Evolutionary conservation across 2,329 filamentous ascomycete species (phyloP).

Genomic region (Kalmusia sp.): DNA sequence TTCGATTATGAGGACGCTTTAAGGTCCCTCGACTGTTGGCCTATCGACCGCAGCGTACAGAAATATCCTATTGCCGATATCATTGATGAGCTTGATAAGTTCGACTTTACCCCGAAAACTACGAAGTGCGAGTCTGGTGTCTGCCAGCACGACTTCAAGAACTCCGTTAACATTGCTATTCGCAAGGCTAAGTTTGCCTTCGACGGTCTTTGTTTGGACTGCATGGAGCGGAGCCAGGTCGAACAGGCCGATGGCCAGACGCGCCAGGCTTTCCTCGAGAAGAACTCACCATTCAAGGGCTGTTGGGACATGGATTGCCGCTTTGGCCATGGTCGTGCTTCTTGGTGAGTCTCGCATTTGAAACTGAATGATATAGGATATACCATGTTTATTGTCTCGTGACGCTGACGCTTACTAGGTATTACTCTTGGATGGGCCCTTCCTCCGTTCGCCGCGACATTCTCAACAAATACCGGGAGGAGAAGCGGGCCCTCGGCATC

Average conservation of each 20-base stretch:
- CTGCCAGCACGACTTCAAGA: conserved; percentile 22
- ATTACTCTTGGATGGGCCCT: conserved; percentile 24
- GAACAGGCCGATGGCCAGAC: conserved; percentile 9
- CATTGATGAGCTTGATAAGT: conserved; percentile 17
- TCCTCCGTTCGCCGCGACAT: conserved; percentile 16
- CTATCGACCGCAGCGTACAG: conserved; percentile 14
- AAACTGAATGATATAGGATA: not conserved
- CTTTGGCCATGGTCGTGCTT: conserved; percentile 16
- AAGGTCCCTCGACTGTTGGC: conserved; percentile 18
- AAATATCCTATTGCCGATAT: conserved; percentile 17
- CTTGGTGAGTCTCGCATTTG: conserved; percentile 12
- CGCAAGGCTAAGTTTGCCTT: conserved; percentile 16
- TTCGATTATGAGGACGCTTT: conserved; percentile 24
- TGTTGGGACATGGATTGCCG: conserved; percentile 24
- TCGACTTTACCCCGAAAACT: conserved; percentile 18
- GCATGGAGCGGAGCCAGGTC: conserved; percentile 23
- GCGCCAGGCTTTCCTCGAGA: conserved; percentile 14
- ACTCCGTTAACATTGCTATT: conserved; percentile 20
- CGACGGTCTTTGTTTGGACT: conserved; percentile 25
- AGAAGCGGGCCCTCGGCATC: conserved; percentile 9
- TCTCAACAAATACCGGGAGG: conserved; percentile 8
- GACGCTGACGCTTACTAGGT: conserved; percentile 8
- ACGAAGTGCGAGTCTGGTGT: conserved; percentile 12
- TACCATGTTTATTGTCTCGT: no score
- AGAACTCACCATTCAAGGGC: conserved; percentile 19